Percentiles rank a stretch among this genome's conserved stretches.
These are phyloP conservation scores for Monoraphidium neglectum DNA, from an alignment of 139 green algal genomes.

Conservation along the genomic window DNA sequence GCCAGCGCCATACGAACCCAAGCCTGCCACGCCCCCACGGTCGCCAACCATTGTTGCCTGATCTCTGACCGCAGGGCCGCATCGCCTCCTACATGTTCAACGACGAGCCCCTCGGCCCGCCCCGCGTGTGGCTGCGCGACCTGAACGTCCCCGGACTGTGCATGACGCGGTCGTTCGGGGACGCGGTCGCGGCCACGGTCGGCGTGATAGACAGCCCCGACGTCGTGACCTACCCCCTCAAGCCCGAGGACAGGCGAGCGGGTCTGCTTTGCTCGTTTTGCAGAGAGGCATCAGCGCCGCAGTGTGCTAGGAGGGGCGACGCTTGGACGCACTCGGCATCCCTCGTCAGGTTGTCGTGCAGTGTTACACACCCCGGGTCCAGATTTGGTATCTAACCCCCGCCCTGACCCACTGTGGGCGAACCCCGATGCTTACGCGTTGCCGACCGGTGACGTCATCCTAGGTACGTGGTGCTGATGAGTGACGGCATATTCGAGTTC, in stretches of 20 bases:
- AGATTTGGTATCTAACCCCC: not conserved
- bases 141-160: constrained; percentile 41
- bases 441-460: too few relatives aligned
- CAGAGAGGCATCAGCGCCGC: too few relatives aligned
- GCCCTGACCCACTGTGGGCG: too few relatives aligned
- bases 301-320: not conserved
- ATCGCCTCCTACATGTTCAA: constrained; percentile 46
- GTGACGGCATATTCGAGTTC: constrained; percentile 66
- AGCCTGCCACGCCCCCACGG: not conserved
- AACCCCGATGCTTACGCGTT: too few relatives aligned
- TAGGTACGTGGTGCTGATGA: constrained; percentile 61
- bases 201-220: constrained; percentile 56
- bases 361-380: constrained; percentile 13
- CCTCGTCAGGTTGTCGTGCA: not conserved
- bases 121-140: constrained; percentile 53
- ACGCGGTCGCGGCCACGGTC: constrained; percentile 46
- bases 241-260: constrained; percentile 41
- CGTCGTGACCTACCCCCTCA: constrained; percentile 29
- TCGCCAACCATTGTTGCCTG: not conserved
- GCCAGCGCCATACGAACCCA: not conserved
- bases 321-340: not conserved
- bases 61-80: constrained; percentile 42
- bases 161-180: constrained; percentile 64
- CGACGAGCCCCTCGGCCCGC: constrained; percentile 40
- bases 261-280: not conserved